phyloP scores from a whole-genome alignment of 1,284 basidiomycete genomes.

The Ceratobasidium sp. region DNA sequence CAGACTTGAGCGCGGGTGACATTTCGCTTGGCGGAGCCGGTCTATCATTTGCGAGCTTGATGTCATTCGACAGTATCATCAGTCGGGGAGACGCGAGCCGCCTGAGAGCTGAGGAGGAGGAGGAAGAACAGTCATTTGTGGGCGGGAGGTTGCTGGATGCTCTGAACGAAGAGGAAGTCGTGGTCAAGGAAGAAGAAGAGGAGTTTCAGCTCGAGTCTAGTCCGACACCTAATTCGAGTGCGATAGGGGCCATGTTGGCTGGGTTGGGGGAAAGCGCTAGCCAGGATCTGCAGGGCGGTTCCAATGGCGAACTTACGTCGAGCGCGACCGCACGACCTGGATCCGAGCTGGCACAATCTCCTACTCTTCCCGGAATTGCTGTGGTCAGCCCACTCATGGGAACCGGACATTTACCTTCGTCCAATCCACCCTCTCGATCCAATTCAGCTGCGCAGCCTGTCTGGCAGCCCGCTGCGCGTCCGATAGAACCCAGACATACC shows the following conservation, averaged over 20 bases:
- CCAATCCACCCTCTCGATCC: slow-evolving; percentile 29
- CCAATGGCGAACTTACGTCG: not conserved
- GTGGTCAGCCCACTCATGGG: slow-evolving; percentile 22
- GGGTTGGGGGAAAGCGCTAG: not conserved
- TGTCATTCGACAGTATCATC: slow-evolving; percentile 42
- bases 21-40: slow-evolving; percentile 23
- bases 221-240: slow-evolving; percentile 11
- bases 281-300: not conserved
- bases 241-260: not conserved
- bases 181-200: slow-evolving; percentile 46
- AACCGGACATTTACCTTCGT: not conserved
- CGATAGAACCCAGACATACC: slow-evolving; percentile 18
- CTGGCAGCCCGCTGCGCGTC: not conserved
- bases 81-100: slow-evolving; percentile 22
- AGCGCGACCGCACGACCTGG: not conserved
- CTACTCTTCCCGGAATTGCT: not conserved
- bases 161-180: slow-evolving; percentile 52
- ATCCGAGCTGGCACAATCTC: not conserved
- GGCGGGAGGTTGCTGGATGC: slow-evolving; percentile 52
- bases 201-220: slow-evolving; percentile 3
- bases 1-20: slow-evolving; percentile 33
- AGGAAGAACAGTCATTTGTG: slow-evolving; percentile 61
- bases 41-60: slow-evolving; percentile 33
- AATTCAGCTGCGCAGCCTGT: slow-evolving; percentile 4
- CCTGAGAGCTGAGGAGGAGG: slow-evolving; percentile 61